phyloP scores from a whole-genome alignment of 495 filamentous ascomycete genomes.

The Daldinia loculata region DNA sequence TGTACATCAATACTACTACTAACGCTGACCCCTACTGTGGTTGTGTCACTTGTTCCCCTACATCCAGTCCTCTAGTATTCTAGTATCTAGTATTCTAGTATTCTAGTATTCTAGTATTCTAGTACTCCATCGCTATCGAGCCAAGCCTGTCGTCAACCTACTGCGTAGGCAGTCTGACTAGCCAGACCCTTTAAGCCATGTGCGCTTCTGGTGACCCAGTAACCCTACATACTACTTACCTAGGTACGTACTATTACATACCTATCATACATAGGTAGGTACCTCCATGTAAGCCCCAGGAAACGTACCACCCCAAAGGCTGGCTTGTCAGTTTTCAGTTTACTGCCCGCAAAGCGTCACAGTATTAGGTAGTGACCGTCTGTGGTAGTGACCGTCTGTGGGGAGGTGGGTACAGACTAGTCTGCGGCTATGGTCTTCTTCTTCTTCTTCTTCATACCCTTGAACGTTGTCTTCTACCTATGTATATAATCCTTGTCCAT shows the following conservation, averaged over 20 bases:
- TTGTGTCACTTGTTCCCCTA: constrained; percentile 37
- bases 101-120: background rate
- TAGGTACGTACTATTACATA: background rate
- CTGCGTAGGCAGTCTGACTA: constrained; percentile 10
- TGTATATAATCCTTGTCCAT: constrained; percentile 39
- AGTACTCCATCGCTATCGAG: constrained; percentile 28
- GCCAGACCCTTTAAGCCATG: constrained; percentile 41
- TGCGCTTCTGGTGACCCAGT: constrained; percentile 18
- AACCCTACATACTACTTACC: constrained; percentile 1
- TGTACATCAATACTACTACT: constrained; percentile 41
- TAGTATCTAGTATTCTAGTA: constrained; percentile 9
- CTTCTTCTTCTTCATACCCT: constrained; percentile 25
- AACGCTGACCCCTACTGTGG: constrained; percentile 40
- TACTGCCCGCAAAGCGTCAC: constrained; percentile 20
- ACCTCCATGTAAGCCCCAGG: background rate
- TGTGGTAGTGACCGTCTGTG: constrained; percentile 37
- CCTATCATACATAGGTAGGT: background rate
- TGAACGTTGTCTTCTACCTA: constrained; percentile 32
- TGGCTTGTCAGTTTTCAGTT: constrained; percentile 6
- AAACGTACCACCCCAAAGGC: background rate
- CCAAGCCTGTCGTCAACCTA: constrained; percentile 25
- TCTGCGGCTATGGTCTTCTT: constrained; percentile 25
- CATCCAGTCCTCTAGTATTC: background rate
- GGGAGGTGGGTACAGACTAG: constrained; percentile 35
- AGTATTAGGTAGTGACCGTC: constrained; percentile 24